Evolutionary conservation across 2,329 filamentous ascomycete genomes (phyloP).

Genomic region (Hymenoscyphus salicellus): DNA sequence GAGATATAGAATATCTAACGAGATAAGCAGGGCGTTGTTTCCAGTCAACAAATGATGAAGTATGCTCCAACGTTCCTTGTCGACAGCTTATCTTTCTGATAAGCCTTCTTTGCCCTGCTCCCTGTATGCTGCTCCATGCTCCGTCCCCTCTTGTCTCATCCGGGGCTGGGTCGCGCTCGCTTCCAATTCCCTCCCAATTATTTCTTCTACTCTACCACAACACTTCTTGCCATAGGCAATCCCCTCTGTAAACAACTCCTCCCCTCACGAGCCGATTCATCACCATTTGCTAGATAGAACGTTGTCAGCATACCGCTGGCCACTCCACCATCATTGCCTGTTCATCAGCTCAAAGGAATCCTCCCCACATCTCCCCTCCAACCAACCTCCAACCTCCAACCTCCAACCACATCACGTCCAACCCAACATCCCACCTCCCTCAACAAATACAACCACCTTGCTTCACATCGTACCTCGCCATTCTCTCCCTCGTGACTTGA

Average conservation of each 20-base stretch:
- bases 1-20: no score
- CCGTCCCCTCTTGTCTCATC: constrained; percentile 1
- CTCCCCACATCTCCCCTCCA: background rate
- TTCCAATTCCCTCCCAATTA: background rate
- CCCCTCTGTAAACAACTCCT: background rate
- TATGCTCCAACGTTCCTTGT: background rate
- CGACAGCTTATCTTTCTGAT: background rate
- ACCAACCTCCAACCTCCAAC: background rate
- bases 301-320: background rate
- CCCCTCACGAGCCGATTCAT: background rate
- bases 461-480: background rate
- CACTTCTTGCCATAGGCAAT: background rate
- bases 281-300: background rate
- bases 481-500: background rate
- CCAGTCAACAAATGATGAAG: no score
- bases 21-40: no score
- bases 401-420: background rate
- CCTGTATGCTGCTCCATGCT: background rate
- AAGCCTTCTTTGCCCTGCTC: constrained; percentile 1
- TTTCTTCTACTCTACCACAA: background rate
- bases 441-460: background rate
- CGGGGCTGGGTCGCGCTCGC: background rate
- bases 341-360: background rate
- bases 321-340: background rate
- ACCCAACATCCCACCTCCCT: background rate